Percentiles rank a stretch among this genome's conserved stretches.
These are phyloP conservation scores for Papiliotrema fonsecae DNA, from an alignment of 1,284 basidiomycete genomes.

Conservation along the genomic window DNA sequence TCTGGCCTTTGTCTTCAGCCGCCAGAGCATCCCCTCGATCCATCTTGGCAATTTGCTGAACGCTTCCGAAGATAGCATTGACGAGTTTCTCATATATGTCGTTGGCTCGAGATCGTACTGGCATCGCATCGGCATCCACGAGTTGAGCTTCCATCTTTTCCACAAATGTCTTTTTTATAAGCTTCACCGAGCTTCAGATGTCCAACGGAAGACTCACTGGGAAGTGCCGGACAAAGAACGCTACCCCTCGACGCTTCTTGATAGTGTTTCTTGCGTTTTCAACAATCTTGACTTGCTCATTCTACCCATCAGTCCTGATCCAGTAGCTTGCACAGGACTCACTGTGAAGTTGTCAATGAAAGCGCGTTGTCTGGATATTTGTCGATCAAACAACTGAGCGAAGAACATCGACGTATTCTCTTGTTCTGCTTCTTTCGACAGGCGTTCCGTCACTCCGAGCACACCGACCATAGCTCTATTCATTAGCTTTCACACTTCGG, in stretches of 20 bases:
- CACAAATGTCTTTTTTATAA: constrained; percentile 57
- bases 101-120: constrained; percentile 74
- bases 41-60: constrained; percentile 92
- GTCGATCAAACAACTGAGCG: constrained; percentile 68
- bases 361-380: constrained; percentile 67
- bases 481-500: not conserved
- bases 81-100: constrained; percentile 82
- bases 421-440: constrained; percentile 65
- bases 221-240: constrained; percentile 90
- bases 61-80: constrained; percentile 79
- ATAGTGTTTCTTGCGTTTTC: constrained; percentile 68
- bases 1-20: constrained; percentile 89
- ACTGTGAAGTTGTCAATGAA: constrained; percentile 74
- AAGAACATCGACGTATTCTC: constrained; percentile 74
- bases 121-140: constrained; percentile 66
- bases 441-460: constrained; percentile 72
- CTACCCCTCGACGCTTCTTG: constrained; percentile 83
- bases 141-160: constrained; percentile 80
- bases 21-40: constrained; percentile 59
- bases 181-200: not conserved
- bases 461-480: constrained; percentile 74
- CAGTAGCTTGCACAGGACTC: constrained; percentile 39
- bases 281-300: constrained; percentile 80
- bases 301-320: constrained; percentile 50
- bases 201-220: constrained; percentile 52